Percentiles rank a stretch among this genome's conserved stretches.
Conservation (phyloP, 352 stramenopile species). For the Blastocystis sp. region DNA sequence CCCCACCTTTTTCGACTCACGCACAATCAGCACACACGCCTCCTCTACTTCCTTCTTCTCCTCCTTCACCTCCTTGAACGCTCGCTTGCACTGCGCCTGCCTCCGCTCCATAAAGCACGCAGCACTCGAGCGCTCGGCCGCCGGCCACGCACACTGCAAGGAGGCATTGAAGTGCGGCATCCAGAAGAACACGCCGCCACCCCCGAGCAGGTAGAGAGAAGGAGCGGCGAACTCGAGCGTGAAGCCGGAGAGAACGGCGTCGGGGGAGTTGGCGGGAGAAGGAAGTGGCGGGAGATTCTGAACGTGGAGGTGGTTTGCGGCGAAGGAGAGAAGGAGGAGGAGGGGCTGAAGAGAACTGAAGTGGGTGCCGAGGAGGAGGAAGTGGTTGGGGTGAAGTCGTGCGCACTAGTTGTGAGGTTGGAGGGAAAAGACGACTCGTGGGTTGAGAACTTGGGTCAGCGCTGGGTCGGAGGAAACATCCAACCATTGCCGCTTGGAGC, state of each 20-base stretch:
- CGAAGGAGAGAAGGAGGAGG: background rate
- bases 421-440: background rate
- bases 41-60: background rate
- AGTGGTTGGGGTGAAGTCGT: background rate
- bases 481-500: background rate
- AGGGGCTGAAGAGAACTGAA: background rate
- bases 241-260: background rate
- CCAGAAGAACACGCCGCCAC: slow-evolving; percentile 20
- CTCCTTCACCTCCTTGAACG: background rate
- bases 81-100: background rate
- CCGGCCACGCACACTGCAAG: background rate
- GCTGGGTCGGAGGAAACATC: background rate
- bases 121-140: background rate
- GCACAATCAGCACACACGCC: background rate
- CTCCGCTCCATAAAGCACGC: background rate
- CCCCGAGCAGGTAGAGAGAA: background rate
- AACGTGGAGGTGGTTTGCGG: background rate
- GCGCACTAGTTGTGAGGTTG: background rate
- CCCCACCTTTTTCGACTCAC: background rate
- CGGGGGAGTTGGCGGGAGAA: background rate
- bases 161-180: slow-evolving; percentile 11
- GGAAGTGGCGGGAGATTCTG: background rate
- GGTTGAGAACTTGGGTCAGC: background rate
- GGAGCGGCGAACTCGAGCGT: background rate
- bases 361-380: background rate